phyloP scores from a whole-genome alignment of 208 protist genomes.

The Trypanosoma scelopori region DNA sequence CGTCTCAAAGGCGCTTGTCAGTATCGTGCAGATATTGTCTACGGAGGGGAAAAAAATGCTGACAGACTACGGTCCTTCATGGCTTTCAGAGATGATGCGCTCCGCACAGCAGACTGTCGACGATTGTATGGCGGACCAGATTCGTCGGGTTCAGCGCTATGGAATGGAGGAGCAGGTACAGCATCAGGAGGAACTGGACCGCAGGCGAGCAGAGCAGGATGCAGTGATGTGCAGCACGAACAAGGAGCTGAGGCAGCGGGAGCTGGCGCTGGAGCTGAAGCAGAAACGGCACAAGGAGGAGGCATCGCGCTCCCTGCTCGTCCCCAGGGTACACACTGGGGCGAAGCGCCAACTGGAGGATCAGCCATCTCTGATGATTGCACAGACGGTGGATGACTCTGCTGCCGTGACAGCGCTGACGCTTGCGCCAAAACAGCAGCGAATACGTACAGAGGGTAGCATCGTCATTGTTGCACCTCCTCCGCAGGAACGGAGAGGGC shows the following conservation, averaged over 20 bases:
- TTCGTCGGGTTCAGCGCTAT: conserved; percentile 53
- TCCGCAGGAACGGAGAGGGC: background rate
- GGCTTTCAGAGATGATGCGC: conserved; percentile 39
- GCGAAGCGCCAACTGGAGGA: conserved; percentile 28
- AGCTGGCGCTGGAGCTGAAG: conserved; percentile 20
- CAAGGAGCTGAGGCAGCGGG: conserved; percentile 13
- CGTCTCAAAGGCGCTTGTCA: conserved; percentile 38
- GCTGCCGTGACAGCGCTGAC: background rate
- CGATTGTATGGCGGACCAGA: conserved; percentile 47
- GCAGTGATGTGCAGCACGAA: conserved; percentile 27
- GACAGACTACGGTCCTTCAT: conserved; percentile 36
- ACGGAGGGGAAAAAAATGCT: conserved; percentile 28
- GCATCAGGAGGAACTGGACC: conserved; percentile 17
- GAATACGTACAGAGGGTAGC: background rate
- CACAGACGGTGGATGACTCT: conserved; percentile 8
- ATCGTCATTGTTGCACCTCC: background rate
- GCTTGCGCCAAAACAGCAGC: background rate
- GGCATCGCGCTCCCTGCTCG: background rate
- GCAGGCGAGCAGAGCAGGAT: conserved; percentile 13
- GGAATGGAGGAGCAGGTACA: conserved; percentile 45
- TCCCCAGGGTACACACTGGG: background rate
- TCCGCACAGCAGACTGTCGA: conserved; percentile 36
- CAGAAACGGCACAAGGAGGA: conserved; percentile 4
- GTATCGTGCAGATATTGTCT: conserved; percentile 30
- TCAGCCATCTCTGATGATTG: conserved; percentile 2